Conservation (phyloP, 2,329 filamentous ascomycete genomes). For the Xylariaceae sp. region DNA sequence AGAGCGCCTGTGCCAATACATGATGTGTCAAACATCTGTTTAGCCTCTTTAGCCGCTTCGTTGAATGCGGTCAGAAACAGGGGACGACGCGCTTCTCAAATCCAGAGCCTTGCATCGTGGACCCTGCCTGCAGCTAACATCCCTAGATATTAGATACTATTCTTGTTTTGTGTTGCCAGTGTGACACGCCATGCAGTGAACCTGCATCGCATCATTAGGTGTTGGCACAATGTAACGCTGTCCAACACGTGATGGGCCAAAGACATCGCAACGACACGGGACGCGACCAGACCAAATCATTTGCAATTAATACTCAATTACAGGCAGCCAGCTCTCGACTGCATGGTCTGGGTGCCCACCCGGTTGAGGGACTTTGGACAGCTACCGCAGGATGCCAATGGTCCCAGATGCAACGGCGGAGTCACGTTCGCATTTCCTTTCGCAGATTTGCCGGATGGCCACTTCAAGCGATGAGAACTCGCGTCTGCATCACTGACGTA, state of each 20-base stretch:
- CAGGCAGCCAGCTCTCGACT: slow-evolving; percentile 9
- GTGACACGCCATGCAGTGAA: slow-evolving; percentile 7
- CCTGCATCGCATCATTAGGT: slow-evolving; percentile 9
- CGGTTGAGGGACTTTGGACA: slow-evolving; percentile 3
- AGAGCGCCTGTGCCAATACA: slow-evolving; percentile 20
- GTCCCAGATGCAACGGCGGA: slow-evolving; percentile 16
- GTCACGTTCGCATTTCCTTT: slow-evolving; percentile 17
- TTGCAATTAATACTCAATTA: slow-evolving; percentile 5
- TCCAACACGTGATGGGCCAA: slow-evolving; percentile 19
- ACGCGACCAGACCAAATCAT: slow-evolving; percentile 4
- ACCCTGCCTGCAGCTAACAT: slow-evolving; percentile 3
- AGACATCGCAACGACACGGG: slow-evolving; percentile 11
- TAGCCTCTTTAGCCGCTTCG: slow-evolving; percentile 33
- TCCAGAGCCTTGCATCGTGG: slow-evolving; percentile 16
- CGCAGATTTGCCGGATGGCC: slow-evolving; percentile 12
- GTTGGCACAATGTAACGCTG: slow-evolving; percentile 15
- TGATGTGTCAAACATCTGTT: slow-evolving; percentile 19
- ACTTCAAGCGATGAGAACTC: slow-evolving; percentile 15
- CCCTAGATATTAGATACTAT: slow-evolving; percentile 10
- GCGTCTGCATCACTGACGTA: slow-evolving; percentile 20
- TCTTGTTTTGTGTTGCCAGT: slow-evolving; percentile 12
- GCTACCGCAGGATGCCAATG: not conserved
- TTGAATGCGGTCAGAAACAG: slow-evolving; percentile 17
- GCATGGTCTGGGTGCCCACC: slow-evolving; percentile 5
- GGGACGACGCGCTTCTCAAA: slow-evolving; percentile 12